Evolutionary conservation across 2,329 filamentous ascomycete species (phyloP).

Genomic region (Hymenoscyphus albidus): DNA sequence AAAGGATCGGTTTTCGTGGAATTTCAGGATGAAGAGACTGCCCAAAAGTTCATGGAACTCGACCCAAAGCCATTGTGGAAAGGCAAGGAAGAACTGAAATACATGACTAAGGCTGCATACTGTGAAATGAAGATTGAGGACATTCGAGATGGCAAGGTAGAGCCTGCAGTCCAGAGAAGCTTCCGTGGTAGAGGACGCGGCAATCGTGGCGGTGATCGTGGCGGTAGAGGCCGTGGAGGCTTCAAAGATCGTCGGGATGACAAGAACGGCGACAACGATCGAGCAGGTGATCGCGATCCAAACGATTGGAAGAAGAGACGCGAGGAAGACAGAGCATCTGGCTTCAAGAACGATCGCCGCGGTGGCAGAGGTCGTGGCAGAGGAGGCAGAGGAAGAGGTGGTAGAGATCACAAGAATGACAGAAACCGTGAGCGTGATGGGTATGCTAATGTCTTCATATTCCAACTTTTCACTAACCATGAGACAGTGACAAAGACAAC

Average conservation of each 20-base stretch:
- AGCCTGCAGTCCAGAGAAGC: constrained; percentile 44
- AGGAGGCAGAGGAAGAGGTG: constrained; percentile 42
- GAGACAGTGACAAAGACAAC: constrained; percentile 14
- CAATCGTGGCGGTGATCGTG: constrained; percentile 38
- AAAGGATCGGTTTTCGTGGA: constrained; percentile 97
- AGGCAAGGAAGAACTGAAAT: constrained; percentile 64
- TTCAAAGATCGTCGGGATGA: background rate
- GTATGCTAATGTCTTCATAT: constrained; percentile 17
- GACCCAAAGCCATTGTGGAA: constrained; percentile 84
- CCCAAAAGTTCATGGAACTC: constrained; percentile 73
- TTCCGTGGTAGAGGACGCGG: constrained; percentile 17
- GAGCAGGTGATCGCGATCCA: constrained; percentile 37
- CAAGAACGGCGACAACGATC: constrained; percentile 1
- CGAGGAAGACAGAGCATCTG: constrained; percentile 57
- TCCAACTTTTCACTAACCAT: constrained; percentile 16
- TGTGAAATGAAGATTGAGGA: constrained; percentile 71
- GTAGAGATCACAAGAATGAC: constrained; percentile 37
- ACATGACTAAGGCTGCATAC: constrained; percentile 88
- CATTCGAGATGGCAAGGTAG: constrained; percentile 66
- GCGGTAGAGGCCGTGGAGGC: constrained; percentile 21
- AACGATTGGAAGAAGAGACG: constrained; percentile 63
- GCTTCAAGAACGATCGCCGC: constrained; percentile 43
- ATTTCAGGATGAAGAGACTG: constrained; percentile 74
- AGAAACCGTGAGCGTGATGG: constrained; percentile 35
- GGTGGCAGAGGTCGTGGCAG: constrained; percentile 33